These are phyloP conservation scores for Solanum peruvianum DNA, from an alignment of 257 asterid species.

Conservation along the genomic window DNA sequence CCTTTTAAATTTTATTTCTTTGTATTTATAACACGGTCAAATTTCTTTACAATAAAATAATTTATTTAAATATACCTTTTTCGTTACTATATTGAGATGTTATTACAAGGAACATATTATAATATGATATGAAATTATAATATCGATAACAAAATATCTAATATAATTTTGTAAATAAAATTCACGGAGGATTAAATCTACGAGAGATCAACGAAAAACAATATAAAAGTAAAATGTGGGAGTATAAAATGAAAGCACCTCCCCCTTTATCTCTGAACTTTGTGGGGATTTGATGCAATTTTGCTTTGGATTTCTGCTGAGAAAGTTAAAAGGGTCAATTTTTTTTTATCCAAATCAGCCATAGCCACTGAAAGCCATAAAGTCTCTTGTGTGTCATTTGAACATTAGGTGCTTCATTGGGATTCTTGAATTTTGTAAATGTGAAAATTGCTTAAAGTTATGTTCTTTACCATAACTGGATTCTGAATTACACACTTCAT, in stretches of 20 bases:
- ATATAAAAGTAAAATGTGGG: not conserved
- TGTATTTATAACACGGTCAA: too few relatives aligned
- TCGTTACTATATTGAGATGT: not conserved
- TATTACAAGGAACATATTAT: too few relatives aligned
- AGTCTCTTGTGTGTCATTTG: constrained; percentile 44
- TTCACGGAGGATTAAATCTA: fast-evolving
- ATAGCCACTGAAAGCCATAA: not conserved
- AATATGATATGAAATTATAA: too few relatives aligned
- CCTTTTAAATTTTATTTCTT: too few relatives aligned
- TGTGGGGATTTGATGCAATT: not conserved
- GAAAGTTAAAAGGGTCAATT: not conserved
- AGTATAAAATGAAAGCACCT: not conserved
- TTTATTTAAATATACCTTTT: too few relatives aligned
- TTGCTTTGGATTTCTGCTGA: not conserved
- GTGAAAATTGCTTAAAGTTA: not conserved
- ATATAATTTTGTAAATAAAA: too few relatives aligned
- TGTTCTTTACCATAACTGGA: not conserved
- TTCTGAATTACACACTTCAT: constrained; percentile 16
- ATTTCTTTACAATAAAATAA: too few relatives aligned
- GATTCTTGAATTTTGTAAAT: not conserved
- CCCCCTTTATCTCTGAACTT: not conserved
- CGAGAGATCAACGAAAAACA: fast-evolving
- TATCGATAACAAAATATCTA: too few relatives aligned
- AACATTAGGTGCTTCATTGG: not conserved
- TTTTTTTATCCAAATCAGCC: not conserved